Evolutionary conservation across 257 asterid genomes (phyloP), one percentile per base, ranked within the genome.

Genomic region (Rhazya stricta): DNA sequence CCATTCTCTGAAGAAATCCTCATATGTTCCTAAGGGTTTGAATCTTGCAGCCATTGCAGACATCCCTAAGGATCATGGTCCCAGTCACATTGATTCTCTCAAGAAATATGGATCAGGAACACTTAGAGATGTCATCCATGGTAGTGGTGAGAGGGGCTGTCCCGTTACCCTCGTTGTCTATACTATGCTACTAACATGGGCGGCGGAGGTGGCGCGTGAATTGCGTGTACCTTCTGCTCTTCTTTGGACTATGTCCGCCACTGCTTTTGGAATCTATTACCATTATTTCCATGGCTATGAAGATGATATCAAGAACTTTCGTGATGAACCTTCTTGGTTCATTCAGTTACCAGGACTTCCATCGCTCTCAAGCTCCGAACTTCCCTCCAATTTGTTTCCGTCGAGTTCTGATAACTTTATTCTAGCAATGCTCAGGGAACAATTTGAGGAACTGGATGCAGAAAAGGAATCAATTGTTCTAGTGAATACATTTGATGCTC

Each of bases 241-340:
- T 69, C 81, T 85, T 12, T 85, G 86, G 86, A 78, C 78, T 46
- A 83, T 80, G 66, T 85, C 88, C 7, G 86, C 85, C 48, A 69
- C 71, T 3, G 83, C 80, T 62, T 67, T 85, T 23, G 78, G 70
- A 39, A 27, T 78, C 41, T 85, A 78, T 36, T 79, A 82, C 48
- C 54, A 67, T 25, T 80, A 82, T 32, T 85, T 80, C 72, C 74
- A 80, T 39, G 84, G 82, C 15, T 78, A 76, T 70, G 80, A 67
- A 39, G 85, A 85, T 67, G 81, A 78, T 0, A 71, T 78, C 6
- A 43, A 57, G 3, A 69, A 48, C 39, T 54, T 54, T 10, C 9
- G 37, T 21, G 73, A 42, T 46, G 75, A 66, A 32, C 84, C 81
- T 32, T 21, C 53, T 21, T 74, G 82, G 80, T 51, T 69, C 21